phyloP scores from a whole-genome alignment of 257 asterid species.

The Nicotiana tabacum region DNA sequence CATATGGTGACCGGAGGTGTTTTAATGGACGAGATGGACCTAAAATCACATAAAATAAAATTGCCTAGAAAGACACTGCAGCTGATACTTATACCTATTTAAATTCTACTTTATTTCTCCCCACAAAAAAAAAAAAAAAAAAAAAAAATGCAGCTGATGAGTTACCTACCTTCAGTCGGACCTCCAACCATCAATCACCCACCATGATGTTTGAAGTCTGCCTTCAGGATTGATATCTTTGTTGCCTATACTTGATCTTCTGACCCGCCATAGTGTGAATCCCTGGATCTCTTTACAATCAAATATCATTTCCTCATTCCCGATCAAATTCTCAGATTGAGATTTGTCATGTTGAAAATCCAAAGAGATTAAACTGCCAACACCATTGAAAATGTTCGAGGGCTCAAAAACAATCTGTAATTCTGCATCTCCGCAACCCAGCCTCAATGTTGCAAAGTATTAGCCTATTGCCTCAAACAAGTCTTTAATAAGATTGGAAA shows the following conservation, averaged over 20 bases:
- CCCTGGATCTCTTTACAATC: not conserved
- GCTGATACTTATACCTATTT: not conserved
- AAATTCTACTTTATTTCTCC: not conserved
- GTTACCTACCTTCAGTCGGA: not conserved
- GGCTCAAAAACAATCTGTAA: not conserved
- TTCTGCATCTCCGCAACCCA: not conserved
- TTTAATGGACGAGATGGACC: no score
- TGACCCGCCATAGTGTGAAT: not conserved
- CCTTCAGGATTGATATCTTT: not conserved
- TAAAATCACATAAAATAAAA: no score
- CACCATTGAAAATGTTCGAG: not conserved
- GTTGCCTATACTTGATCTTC: not conserved
- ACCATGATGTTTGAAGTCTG: not conserved
- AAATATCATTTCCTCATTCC: not conserved
- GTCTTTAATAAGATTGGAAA: not conserved
- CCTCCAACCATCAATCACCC: no score
- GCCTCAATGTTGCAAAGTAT: not conserved
- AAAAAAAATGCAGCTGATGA: not conserved
- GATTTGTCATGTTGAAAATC: not conserved
- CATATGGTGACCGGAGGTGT: no score
- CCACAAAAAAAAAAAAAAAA: not conserved
- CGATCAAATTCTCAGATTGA: not conserved
- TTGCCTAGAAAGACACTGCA: not conserved
- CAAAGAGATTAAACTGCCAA: not conserved
- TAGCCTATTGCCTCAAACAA: not conserved